These are phyloP conservation scores for Phytopythium helicoides DNA, from an alignment of 352 stramenopile genomes.

Conservation along the genomic window DNA sequence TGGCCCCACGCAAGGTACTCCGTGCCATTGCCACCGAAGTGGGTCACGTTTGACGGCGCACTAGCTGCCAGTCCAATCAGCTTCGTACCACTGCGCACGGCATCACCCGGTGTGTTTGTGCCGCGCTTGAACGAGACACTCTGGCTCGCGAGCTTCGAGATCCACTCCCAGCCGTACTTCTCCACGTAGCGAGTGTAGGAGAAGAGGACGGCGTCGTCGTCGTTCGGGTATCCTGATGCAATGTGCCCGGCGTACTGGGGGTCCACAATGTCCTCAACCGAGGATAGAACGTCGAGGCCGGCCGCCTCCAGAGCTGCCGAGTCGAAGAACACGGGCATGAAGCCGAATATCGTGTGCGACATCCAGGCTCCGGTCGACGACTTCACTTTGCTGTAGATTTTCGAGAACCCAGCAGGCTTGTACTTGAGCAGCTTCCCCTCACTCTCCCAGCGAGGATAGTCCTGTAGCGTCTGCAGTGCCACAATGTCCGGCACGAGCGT, in stretches of 20 bases:
- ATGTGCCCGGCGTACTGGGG: conserved; percentile 34
- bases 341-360: conserved; percentile 33
- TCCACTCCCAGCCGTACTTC: conserved; percentile 33
- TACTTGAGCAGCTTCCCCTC: conserved; percentile 45
- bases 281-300: conserved; percentile 12
- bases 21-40: conserved; percentile 12
- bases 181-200: conserved; percentile 43
- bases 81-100: conserved; percentile 9
- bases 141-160: conserved; percentile 17
- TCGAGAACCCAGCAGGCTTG: conserved; percentile 51
- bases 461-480: conserved; percentile 48
- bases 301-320: conserved; percentile 3
- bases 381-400: conserved; percentile 47
- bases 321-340: conserved; percentile 39
- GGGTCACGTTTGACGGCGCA: conserved; percentile 5
- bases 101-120: conserved; percentile 8
- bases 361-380: conserved; percentile 30
- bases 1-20: conserved; percentile 29
- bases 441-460: conserved; percentile 43
- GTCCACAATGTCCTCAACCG: conserved; percentile 25
- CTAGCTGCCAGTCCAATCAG: conserved; percentile 15
- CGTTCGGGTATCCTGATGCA: conserved; percentile 43
- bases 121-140: conserved; percentile 15
- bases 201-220: conserved; percentile 49
- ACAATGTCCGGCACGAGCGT: conserved; percentile 38